Evolutionary conservation across 805 yeast genomes (phyloP), one percentile per base, ranked within the genome.

Genomic region (Yamadazyma tumulicola): DNA sequence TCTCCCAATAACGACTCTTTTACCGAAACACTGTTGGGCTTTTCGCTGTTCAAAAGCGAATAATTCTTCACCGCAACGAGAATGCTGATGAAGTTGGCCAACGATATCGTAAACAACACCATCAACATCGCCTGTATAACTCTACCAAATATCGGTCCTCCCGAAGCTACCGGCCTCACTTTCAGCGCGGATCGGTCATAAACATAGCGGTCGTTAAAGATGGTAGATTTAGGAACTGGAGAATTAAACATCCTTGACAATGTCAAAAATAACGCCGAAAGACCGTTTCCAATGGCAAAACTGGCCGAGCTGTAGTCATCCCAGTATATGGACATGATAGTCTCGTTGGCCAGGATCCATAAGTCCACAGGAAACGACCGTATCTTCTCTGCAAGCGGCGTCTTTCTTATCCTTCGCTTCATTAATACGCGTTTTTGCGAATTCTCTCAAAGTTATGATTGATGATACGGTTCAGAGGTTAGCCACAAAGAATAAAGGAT

Each of bases 311-410:
- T 42, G 36, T 61, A 59, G 24, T 55, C 58, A 38, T 67, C 71
- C 72, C 72, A 67, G 20, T 65, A 71, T 11, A 67, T 62, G 4
- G 69, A 59, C 13, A 58, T 41, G 15, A 57, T 41, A n/a, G 51
- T 23, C 37, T 67, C 73, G 35, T 66, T 61, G 31, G 60, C 19
- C 35, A 54, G 58, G 5, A 67, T 51, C 31, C 55, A 53, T 19
- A 59, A 36, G 32, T 67, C 73, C 25, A 63, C 56, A 4, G 73
- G 73, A 33, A 52, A 61, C 13, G 55, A 45, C 38, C 49, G 52
- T 32, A 66, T 48, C 34, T 52, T 54, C 22, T 44, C 46, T 3
- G 35, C 26, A 9, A 44, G 14, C 5, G 45, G 39, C 6, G 43
- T 38, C 23, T 32, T 40, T 16, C 48, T 38, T 23, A 40, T 23